Conservation (phyloP, 2,329 filamentous ascomycete genomes). For the Cladophialophora psammophila region DNA sequence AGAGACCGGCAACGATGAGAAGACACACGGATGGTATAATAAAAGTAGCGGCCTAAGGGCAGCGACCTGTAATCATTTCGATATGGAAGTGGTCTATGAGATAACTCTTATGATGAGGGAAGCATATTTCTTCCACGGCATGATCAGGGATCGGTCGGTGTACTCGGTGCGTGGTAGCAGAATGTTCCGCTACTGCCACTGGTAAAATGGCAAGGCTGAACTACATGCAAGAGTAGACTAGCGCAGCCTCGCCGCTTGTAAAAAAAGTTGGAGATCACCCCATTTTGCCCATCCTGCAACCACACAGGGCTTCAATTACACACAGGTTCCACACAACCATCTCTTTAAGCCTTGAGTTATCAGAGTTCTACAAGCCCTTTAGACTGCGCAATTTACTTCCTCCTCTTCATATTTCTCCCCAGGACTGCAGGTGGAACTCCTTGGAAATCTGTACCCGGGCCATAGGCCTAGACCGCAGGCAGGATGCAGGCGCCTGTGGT, state of each 20-base stretch:
- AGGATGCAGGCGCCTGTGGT: constrained; percentile 79
- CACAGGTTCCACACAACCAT: background rate
- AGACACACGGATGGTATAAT: background rate
- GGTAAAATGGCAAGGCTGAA: background rate
- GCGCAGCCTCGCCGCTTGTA: constrained; percentile 15
- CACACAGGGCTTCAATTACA: constrained; percentile 1
- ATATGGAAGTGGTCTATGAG: background rate
- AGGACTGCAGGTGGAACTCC: background rate
- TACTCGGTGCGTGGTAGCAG: background rate
- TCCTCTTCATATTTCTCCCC: background rate
- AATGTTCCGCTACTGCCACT: background rate
- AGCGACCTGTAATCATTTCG: background rate
- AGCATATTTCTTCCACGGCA: background rate
- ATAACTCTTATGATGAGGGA: background rate
- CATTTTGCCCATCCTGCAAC: background rate
- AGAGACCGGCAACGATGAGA: background rate
- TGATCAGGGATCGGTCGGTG: background rate
- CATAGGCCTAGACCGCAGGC: constrained; percentile 28
- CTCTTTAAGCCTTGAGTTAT: background rate
- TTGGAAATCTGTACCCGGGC: background rate
- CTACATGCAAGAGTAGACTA: background rate
- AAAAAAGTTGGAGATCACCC: constrained; percentile 27
- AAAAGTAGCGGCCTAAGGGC: background rate
- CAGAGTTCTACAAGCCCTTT: background rate
- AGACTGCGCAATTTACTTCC: background rate